Evolutionary conservation across 2,329 filamentous ascomycete genomes (phyloP), one percentile per base, ranked within the genome.

Genomic region (Penicillium sp.): DNA sequence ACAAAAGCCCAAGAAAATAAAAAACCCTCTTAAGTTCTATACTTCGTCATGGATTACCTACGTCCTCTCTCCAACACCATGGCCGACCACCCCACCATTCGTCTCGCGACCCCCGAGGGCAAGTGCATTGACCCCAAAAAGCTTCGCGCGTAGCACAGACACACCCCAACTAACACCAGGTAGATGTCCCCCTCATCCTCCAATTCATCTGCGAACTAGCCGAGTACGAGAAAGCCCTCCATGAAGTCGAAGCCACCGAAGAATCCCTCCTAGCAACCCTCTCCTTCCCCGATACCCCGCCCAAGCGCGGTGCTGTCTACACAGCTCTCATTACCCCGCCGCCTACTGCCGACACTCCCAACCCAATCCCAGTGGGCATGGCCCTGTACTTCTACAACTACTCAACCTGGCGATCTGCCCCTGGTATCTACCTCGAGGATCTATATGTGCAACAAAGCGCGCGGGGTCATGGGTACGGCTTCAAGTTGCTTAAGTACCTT

Each of bases 341-440:
- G 23, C 75, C 79, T 11, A 74, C 77, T 6, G 74, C 78, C 11
- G 70, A 76, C 39, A 73, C 63, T 58, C 60, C 68, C 56, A 38
- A 63, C 50, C 64, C 73, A 33, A 46, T 60, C 55, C 70, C 84
- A 73, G 89, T 85, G 0, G 91, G 89, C 47, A 91, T 97, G 84
- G 92, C 92, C 1, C 77, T 97, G 40, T 97, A 92, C 78, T 97
- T 96, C 75, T 92, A 93, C 81, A 97, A 93, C 77, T 97, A 96
- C 77, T 91, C 87, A 70, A 97, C 93, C 0, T 97, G 94, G 94
- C 85, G 89, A 9, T 85, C 89, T n/a, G 84, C 84, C 45, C 86
- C 92, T 0, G 93, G 93, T 3, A 89, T 99, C 69, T 96, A 95
- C 74, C 86, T 97, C 38, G 93, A 97, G 74, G 93, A 97, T 70